Evolutionary conservation across 169 alveolate species (phyloP).

Genomic region (Perkinsus chesapeaki): DNA sequence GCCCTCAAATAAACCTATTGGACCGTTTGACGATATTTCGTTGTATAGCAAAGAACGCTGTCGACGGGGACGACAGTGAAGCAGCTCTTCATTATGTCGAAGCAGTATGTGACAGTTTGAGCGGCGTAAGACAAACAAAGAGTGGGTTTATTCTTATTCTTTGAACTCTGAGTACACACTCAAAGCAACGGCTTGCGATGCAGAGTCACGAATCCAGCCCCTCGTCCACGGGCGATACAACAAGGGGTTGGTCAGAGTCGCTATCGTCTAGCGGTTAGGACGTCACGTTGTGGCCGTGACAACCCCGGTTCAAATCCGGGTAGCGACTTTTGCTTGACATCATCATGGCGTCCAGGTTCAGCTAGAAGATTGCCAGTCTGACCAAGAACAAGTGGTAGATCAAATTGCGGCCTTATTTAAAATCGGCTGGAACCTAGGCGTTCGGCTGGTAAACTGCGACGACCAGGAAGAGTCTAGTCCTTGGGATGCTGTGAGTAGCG

Average conservation of each 20-base stretch:
- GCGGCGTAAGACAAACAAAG: neutral
- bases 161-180: too few relatives aligned
- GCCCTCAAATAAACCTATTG: neutral
- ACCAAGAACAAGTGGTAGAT: neutral
- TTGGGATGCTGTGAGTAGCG: neutral
- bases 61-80: neutral
- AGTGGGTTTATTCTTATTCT: too few relatives aligned
- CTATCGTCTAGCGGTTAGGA: conserved; percentile 1
- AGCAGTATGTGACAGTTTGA: neutral
- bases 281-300: conserved; percentile 7
- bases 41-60: neutral
- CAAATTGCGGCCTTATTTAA: neutral
- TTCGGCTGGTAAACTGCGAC: neutral
- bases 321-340: neutral
- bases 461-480: neutral
- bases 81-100: neutral
- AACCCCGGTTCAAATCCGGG: conserved; percentile 6
- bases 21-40: neutral
- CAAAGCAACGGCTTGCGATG: too few relatives aligned
- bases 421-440: neutral
- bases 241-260: neutral
- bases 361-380: neutral
- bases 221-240: neutral
- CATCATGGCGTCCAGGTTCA: neutral
- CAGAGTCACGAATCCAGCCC: neutral